Evolutionary conservation across 2,329 filamentous ascomycete genomes (phyloP), one percentile per base, ranked within the genome.

Genomic region (Chaetomiaceae sp.): DNA sequence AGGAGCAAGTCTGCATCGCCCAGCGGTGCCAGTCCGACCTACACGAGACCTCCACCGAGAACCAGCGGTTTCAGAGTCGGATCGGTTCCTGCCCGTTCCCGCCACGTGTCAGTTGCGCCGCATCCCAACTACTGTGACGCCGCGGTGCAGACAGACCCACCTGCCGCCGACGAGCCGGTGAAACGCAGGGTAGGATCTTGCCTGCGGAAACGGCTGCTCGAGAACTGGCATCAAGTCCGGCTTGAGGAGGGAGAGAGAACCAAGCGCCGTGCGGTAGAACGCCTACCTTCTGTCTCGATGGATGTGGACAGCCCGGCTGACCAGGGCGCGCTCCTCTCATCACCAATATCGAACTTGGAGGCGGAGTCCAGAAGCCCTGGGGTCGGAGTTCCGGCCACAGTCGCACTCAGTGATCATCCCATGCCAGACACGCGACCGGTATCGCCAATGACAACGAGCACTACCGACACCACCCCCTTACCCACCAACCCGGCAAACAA

Each of bases 1-100:
- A 66, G 73, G 48, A 75, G 75, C 58, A 73, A 77, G 50, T 76
- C 75, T 0, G 69, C 65, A 1, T 80, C 76, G 0, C 76, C 77
- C 0, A 46, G 32, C 33, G 50, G 59, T 65, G 33, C 34, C 1
- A 48, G 45, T 3, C 50, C 53, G 8, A 37, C 49, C 7, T 46
- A 45, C 19, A n/a, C 37, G 19, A 15, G 22, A 14, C 33, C 45
- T 18, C 4, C 29, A 11, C 32, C 17, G 8, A 46, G 47, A n/a
- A 45, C 37, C 14, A 29, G 47, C 2, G 27, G 32, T 11, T 49
- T 46, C 0, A 46, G 38, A 15, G 49, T 34, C 7, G 59, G 60
- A 2, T 66, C 67, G 2, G 46, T 51, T 2, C 55, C 59, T 0
- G 46, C 56, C 30, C 54, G 55, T 4, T 69, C 69, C 2, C 65